Conservation (phyloP, 495 filamentous ascomycete genomes). For the Pyrenopolyporus hunteri region DNA sequence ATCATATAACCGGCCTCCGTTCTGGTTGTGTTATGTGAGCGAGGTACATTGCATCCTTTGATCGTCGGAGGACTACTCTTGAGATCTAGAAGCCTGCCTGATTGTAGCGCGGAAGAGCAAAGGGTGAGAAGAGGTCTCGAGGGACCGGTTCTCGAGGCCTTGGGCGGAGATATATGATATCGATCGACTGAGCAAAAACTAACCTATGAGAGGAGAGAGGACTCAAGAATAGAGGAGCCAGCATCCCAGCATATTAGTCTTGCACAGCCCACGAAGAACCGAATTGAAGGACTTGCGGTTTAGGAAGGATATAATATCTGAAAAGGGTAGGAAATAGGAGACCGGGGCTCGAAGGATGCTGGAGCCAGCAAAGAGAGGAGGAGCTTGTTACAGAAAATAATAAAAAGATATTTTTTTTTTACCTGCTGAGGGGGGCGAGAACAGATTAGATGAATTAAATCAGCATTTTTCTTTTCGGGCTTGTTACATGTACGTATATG, state of each 20-base stretch:
- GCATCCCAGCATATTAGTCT: constrained; percentile 47
- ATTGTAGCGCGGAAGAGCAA: constrained; percentile 9
- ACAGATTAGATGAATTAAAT: constrained; percentile 25
- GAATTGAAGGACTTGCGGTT: constrained; percentile 26
- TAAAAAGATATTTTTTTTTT: not conserved
- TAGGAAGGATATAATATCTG: constrained; percentile 33
- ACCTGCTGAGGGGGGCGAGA: constrained; percentile 7
- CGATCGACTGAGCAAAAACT: constrained; percentile 25
- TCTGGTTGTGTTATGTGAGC: constrained; percentile 26
- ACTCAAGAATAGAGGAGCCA: constrained; percentile 46
- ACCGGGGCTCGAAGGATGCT: constrained; percentile 28
- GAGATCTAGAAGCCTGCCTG: constrained; percentile 27
- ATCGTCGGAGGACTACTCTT: constrained; percentile 22
- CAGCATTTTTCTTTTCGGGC: no score
- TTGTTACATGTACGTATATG: constrained; percentile 16
- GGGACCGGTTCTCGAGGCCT: constrained; percentile 16
- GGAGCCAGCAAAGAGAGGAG: constrained; percentile 24
- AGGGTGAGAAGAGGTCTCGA: constrained; percentile 20
- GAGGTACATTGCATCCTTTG: constrained; percentile 29
- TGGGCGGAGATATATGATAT: constrained; percentile 37
- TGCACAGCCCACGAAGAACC: constrained; percentile 40
- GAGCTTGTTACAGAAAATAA: constrained; percentile 30
- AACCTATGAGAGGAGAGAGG: constrained; percentile 45
- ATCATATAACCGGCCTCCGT: constrained; percentile 25
- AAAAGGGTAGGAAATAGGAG: constrained; percentile 27